phyloP scores from a whole-genome alignment of 192 early-diverging fungal species.

The Chytriomyces sp. region DNA sequence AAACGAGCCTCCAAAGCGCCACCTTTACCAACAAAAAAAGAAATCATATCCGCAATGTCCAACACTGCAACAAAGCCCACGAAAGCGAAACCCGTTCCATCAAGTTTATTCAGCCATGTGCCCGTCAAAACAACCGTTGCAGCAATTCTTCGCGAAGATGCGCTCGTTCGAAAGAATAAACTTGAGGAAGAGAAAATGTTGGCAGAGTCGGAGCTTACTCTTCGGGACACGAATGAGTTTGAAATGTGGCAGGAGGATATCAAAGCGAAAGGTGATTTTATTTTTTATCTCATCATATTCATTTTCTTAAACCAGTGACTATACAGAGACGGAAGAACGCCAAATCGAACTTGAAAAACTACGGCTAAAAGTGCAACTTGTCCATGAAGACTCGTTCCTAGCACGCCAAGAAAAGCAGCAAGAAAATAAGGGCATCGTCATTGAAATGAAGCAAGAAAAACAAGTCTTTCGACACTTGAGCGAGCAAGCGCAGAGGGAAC shows the following conservation, averaged over 20 bases:
- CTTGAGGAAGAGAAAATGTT: slow-evolving; percentile 41
- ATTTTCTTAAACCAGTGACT: background rate
- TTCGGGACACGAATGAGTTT: slow-evolving; percentile 50
- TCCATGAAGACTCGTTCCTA: slow-evolving; percentile 57
- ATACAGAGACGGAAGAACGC: slow-evolving; percentile 49
- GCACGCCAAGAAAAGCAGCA: slow-evolving; percentile 50
- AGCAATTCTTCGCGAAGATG: slow-evolving; percentile 58
- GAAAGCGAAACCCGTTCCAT: slow-evolving; percentile 38
- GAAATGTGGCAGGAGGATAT: slow-evolving; percentile 45
- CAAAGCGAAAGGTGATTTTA: slow-evolving; percentile 39
- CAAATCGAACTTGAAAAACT: slow-evolving; percentile 49
- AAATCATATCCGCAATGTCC: slow-evolving; percentile 21
- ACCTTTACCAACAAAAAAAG: background rate
- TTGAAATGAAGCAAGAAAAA: slow-evolving; percentile 47
- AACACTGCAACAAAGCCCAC: background rate
- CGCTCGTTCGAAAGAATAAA: slow-evolving; percentile 44
- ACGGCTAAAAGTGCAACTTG: slow-evolving; percentile 55
- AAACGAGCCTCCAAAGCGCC: slow-evolving; percentile 6
- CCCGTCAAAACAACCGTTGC: slow-evolving; percentile 57
- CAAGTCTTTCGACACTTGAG: slow-evolving; percentile 38
- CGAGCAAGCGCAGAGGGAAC: slow-evolving; percentile 32
- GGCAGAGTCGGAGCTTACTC: slow-evolving; percentile 43
- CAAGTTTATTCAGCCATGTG: slow-evolving; percentile 30
- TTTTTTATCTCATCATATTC: slow-evolving; percentile 3
- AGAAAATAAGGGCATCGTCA: slow-evolving; percentile 46